Evolutionary conservation across 306 rosid genomes (phyloP).

Genomic region (Astragalus glycyphyllos): DNA sequence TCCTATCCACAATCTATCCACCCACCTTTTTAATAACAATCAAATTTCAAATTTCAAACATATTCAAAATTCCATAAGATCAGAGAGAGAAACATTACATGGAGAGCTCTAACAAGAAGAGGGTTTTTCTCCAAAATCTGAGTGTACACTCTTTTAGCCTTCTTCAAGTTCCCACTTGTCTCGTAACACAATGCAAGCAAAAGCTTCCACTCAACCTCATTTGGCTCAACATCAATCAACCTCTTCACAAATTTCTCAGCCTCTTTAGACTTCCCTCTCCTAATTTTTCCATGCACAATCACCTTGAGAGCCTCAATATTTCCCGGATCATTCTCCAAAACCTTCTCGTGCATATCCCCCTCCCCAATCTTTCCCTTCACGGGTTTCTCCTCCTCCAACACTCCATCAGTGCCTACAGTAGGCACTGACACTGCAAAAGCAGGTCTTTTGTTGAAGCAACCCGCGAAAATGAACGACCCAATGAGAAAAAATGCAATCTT

Average conservation of each 20-base stretch:
- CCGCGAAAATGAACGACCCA: constrained; percentile 67
- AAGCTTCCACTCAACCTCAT: constrained; percentile 88
- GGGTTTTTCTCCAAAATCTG: constrained; percentile 74
- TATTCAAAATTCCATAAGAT: constrained; percentile 11
- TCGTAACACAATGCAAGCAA: constrained; percentile 82
- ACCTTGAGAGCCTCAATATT: constrained; percentile 79
- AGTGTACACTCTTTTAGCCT: constrained; percentile 66
- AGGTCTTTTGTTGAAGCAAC: constrained; percentile 52
- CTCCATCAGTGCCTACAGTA: constrained; percentile 46
- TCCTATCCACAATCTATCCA: not conserved
- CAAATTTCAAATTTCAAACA: constrained; percentile 26
- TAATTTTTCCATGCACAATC: constrained; percentile 71
- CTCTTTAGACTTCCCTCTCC: constrained; percentile 72
- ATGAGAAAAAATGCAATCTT: constrained; percentile 62
- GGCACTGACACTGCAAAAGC: constrained; percentile 62
- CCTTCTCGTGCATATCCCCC: constrained; percentile 58
- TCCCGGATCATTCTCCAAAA: constrained; percentile 70
- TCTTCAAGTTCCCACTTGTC: constrained; percentile 67
- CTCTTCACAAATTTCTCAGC: constrained; percentile 80
- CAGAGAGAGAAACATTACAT: constrained; percentile 62
- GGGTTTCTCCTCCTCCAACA: constrained; percentile 51
- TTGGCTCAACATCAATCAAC: constrained; percentile 70
- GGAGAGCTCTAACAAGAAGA: constrained; percentile 83
- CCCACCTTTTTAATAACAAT: not conserved
- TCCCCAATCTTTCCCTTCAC: constrained; percentile 51